phyloP scores from a whole-genome alignment of 106 monocot genomes.

The Dioscorea zingiberensis region DNA sequence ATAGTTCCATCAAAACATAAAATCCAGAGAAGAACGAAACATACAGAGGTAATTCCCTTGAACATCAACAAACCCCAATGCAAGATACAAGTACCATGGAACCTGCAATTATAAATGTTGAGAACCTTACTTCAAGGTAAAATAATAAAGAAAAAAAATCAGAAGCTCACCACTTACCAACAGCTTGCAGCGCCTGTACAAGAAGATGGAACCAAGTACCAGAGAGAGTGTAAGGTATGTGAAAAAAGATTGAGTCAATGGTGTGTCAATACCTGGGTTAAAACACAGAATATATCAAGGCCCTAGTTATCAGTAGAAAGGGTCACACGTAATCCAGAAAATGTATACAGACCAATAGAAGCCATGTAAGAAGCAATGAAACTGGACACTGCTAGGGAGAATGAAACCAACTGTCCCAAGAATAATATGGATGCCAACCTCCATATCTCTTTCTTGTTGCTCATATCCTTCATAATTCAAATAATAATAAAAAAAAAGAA shows the following conservation, averaged over 20 bases:
- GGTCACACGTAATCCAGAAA: neutral
- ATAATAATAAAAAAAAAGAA: too few species aligned
- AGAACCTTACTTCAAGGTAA: too few species aligned
- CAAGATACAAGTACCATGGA: slow-evolving; percentile 69
- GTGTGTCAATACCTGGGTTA: slow-evolving; percentile 41
- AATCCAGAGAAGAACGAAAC: neutral
- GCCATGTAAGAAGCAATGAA: slow-evolving; percentile 68
- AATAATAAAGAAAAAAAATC: neutral
- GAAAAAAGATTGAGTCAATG: slow-evolving; percentile 54
- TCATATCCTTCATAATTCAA: too few species aligned
- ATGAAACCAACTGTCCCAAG: slow-evolving; percentile 59
- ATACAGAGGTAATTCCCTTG: slow-evolving; percentile 66
- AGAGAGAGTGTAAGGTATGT: slow-evolving; percentile 27
- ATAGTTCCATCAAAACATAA: too few species aligned
- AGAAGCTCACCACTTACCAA: slow-evolving; percentile 11
- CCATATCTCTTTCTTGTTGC: slow-evolving; percentile 27
- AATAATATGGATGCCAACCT: slow-evolving; percentile 28
- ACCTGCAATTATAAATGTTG: slow-evolving; percentile 26
- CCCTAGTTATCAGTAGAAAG: neutral
- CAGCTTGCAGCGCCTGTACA: slow-evolving; percentile 22
- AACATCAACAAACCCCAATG: slow-evolving; percentile 55
- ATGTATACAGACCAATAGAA: slow-evolving; percentile 25
- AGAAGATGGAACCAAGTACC: slow-evolving; percentile 28
- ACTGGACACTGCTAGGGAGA: slow-evolving; percentile 38
- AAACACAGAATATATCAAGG: neutral